Percentiles rank a stretch among this genome's conserved stretches.
phyloP scores from a whole-genome alignment of 352 stramenopile genomes.

The Aphanomyces cochlioides region DNA sequence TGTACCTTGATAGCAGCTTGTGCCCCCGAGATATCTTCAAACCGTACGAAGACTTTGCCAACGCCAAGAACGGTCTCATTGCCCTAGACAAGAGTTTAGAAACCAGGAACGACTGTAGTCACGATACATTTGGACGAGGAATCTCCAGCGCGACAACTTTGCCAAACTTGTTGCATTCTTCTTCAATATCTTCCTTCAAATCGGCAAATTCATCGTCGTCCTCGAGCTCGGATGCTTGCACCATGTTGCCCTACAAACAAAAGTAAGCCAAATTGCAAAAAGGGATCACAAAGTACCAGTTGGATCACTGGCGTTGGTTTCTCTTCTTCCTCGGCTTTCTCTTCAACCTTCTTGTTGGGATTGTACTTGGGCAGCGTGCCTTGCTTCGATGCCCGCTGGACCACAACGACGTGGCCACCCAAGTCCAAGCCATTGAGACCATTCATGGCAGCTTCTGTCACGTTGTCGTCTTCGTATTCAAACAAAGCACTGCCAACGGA shows the following conservation, averaged over 20 bases:
- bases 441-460: constrained; percentile 56
- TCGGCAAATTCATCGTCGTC: constrained; percentile 85
- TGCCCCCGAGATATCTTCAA: constrained; percentile 53
- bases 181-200: constrained; percentile 85
- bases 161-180: constrained; percentile 87
- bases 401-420: constrained; percentile 56
- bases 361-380: constrained; percentile 31
- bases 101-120: neutral
- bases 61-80: constrained; percentile 56
- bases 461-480: constrained; percentile 63
- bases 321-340: neutral
- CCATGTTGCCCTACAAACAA: constrained; percentile 67
- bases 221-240: constrained; percentile 74
- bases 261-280: neutral
- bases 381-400: constrained; percentile 50
- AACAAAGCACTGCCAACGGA: constrained; percentile 74
- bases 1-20: constrained; percentile 67
- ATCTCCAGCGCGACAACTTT: constrained; percentile 66
- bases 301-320: constrained; percentile 21
- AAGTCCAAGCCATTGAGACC: constrained; percentile 78
- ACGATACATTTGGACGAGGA: constrained; percentile 67
- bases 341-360: constrained; percentile 10
- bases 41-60: constrained; percentile 80
- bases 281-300: neutral
- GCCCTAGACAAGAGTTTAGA: constrained; percentile 12